Evolutionary conservation across 805 yeast species (phyloP).

Genomic region (Wickerhamomyces alni): DNA sequence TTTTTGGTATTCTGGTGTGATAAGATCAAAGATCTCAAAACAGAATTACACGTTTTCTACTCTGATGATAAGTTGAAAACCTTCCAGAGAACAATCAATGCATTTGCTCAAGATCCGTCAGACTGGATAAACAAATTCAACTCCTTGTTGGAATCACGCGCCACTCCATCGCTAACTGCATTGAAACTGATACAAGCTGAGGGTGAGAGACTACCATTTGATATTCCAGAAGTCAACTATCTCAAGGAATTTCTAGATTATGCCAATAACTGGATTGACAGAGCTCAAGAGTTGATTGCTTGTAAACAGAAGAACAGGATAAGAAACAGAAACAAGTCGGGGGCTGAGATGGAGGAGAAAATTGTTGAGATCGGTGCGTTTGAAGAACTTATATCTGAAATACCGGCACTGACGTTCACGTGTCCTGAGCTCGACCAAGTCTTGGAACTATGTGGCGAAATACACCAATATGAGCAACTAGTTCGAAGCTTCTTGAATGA

Average conservation of each 20-base stretch:
- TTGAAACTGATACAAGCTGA: constrained; percentile 42
- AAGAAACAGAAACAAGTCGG: constrained; percentile 14
- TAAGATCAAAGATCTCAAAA: constrained; percentile 17
- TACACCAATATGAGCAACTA: constrained; percentile 43
- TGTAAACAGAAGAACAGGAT: constrained; percentile 36
- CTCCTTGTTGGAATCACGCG: constrained; percentile 30
- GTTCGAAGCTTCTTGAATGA: constrained; percentile 34
- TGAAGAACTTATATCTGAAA: constrained; percentile 32
- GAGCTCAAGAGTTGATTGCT: constrained; percentile 43
- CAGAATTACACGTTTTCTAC: constrained; percentile 40
- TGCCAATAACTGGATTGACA: constrained; percentile 47
- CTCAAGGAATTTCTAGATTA: constrained; percentile 37
- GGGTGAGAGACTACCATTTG: constrained; percentile 45
- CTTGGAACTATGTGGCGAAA: constrained; percentile 43
- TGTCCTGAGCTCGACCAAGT: constrained; percentile 58
- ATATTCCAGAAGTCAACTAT: constrained; percentile 29
- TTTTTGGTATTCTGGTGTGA: constrained; percentile 20
- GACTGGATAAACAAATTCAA: constrained; percentile 48
- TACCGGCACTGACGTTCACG: constrained; percentile 44
- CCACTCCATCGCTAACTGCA: constrained; percentile 40
- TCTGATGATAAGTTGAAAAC: constrained; percentile 47
- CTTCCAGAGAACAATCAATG: constrained; percentile 30
- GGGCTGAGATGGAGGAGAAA: constrained; percentile 3
- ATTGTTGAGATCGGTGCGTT: constrained; percentile 13
- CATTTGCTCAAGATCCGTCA: constrained; percentile 38